Base-by-base conservation (phyloP, 2,329 filamentous ascomycete species). In the Parafenestella ontariensis region DNA sequence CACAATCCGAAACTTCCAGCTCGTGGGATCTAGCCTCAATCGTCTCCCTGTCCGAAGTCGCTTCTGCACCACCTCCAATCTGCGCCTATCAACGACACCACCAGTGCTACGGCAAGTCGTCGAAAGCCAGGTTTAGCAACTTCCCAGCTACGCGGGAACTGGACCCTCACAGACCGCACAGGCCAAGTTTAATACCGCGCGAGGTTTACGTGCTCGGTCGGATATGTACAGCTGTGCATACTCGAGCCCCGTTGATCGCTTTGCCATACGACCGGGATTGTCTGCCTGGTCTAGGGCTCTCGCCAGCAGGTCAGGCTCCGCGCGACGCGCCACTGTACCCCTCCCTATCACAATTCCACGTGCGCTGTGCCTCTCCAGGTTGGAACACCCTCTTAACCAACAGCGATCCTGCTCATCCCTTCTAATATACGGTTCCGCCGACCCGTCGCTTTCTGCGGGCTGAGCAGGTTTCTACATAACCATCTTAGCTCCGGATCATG, bases 401-500 rank as follows among this genome's bases (percentile, higher is more conserved):
- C 62, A 54, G 42, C 59, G 53, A 61, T 59, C 49, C 55, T 56
- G 61, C 57, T 56, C 54, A 59, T 37, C 52, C 48, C 54, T 49
- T 61, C 51, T 51, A 61, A 56, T 47, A 52, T 60, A 61, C 62
- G 61, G 66, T n/a, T 52, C 47, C 52, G 55, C 44, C 46, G 47
- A 49, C 40, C 57, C 64, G 52, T 56, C 46, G 42, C 23, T 49
- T 52, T 52, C 52, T 52, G 56, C 58, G 40, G 42, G 59, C 43
- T 71, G 72, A 73, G 70, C 71, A 74, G 54, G 57, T 71, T 72
- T 66, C 46, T 59, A 49, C 55, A 36, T 54, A 56, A 49, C 59
- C 46, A 61, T 44, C 50, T 45, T 50, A 59, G 62, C 80, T 71
- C 51, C 56, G 59, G 64, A 66, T 54, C 56, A 90, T 90, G 88